Evolutionary conservation across 2,329 filamentous ascomycete species (phyloP).

Genomic region (Botrytis byssoidea): DNA sequence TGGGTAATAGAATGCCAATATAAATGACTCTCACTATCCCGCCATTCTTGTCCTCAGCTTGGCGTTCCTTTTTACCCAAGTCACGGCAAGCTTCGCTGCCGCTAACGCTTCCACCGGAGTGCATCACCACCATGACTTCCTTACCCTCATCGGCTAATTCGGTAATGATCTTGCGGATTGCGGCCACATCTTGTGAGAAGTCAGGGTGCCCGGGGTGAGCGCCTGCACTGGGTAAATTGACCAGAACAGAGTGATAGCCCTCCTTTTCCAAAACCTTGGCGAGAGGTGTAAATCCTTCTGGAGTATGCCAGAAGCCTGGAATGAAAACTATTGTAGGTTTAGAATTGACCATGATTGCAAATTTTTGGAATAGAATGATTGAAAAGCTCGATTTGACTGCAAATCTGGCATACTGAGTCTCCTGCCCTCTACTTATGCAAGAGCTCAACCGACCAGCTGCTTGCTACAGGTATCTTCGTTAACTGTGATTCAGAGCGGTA

Average conservation of each 20-base stretch:
- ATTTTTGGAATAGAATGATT: not conserved
- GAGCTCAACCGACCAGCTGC: not conserved
- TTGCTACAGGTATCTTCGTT: no score
- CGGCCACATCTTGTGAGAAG: not conserved
- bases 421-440: not conserved
- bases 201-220: not conserved
- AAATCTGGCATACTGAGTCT: not conserved
- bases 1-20: not conserved
- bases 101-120: not conserved
- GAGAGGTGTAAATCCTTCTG: not conserved
- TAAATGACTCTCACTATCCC: not conserved
- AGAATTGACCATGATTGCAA: not conserved
- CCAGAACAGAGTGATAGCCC: not conserved
- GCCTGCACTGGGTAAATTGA: not conserved
- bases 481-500: accelerated
- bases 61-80: not conserved
- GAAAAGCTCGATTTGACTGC: not conserved
- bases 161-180: not conserved
- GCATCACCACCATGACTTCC: not conserved
- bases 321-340: not conserved
- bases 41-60: not conserved
- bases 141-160: not conserved
- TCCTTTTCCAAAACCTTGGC: not conserved
- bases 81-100: not conserved
- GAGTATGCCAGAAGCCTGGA: not conserved